These are phyloP conservation scores for Aureobasidium vineae DNA, from an alignment of 2,329 filamentous ascomycete genomes.

Conservation along the genomic window DNA sequence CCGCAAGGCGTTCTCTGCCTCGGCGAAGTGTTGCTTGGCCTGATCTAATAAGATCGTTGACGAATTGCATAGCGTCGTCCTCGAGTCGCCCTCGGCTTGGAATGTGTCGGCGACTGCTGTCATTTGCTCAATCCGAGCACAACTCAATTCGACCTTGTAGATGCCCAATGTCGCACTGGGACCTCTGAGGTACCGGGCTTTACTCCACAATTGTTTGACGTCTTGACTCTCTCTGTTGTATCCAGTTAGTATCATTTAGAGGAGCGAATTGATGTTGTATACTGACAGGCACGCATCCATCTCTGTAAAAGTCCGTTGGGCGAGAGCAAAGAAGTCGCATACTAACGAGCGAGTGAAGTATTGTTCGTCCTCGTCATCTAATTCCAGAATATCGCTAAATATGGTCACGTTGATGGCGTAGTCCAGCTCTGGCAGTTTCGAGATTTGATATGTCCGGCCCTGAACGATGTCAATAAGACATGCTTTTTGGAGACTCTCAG, in stretches of 20 bases:
- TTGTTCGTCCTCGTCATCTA: slow-evolving; percentile 23
- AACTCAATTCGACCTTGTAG: slow-evolving; percentile 16
- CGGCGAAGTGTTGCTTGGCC: slow-evolving; percentile 4
- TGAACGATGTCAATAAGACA: neutral
- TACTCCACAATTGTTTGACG: slow-evolving; percentile 11
- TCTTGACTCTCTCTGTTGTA: slow-evolving; percentile 4
- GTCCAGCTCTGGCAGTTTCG: slow-evolving; percentile 17
- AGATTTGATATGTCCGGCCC: slow-evolving; percentile 21
- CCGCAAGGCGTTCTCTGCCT: slow-evolving; percentile 7
- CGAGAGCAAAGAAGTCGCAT: slow-evolving; percentile 10
- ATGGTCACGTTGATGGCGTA: slow-evolving; percentile 2
- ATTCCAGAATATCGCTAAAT: slow-evolving; percentile 10
- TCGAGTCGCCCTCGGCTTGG: neutral
- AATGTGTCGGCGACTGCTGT: slow-evolving; percentile 21
- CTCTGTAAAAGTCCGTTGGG: slow-evolving; percentile 4
- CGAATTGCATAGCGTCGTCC: slow-evolving; percentile 6
- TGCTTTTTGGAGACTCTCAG: neutral
- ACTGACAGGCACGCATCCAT: slow-evolving; percentile 24
- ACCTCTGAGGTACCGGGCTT: slow-evolving; percentile 12
- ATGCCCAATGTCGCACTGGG: slow-evolving; percentile 20
- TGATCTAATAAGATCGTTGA: slow-evolving; percentile 5
- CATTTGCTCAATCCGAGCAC: slow-evolving; percentile 19
- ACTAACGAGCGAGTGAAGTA: slow-evolving; percentile 21
- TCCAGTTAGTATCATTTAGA: neutral
- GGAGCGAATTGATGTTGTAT: neutral